Evolutionary conservation across 257 asterid genomes (phyloP).

Genomic region (Phtheirospermum japonicum): DNA sequence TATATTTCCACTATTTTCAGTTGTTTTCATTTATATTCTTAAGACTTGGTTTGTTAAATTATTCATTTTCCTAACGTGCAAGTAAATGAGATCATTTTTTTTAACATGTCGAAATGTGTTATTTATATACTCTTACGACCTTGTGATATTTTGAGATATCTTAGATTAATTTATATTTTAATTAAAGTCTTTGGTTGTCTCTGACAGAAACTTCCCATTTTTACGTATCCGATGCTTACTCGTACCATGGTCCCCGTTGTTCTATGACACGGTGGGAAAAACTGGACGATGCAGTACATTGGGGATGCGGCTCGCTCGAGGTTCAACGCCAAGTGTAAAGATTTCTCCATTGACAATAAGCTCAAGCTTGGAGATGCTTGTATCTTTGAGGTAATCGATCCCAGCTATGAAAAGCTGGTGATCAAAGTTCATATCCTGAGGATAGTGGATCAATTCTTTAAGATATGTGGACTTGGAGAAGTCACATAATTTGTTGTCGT

Average conservation of each 20-base stretch:
- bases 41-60: no score
- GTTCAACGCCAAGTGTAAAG: conserved; percentile 31
- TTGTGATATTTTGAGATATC: no score
- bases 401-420: neutral
- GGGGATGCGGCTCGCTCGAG: conserved; percentile 6
- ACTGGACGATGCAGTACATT: conserved; percentile 32
- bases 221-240: conserved; percentile 23
- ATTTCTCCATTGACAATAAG: conserved; percentile 37
- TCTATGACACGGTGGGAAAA: conserved; percentile 32
- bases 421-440: conserved; percentile 40
- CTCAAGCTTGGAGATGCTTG: conserved; percentile 46
- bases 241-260: conserved; percentile 23
- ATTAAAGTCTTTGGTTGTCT: neutral
- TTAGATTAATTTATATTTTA: neutral
- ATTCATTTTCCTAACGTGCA: no score
- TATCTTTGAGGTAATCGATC: conserved; percentile 48
- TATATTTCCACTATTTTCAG: neutral
- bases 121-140: no score
- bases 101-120: no score
- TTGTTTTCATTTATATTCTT: neutral
- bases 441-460: no score
- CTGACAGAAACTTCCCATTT: conserved; percentile 15
- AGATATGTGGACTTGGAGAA: no score
- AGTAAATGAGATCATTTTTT: no score
- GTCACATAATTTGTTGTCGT: no score